Conservation (phyloP, 108 stramenopile genomes). For the Discostella stelligeroides region DNA sequence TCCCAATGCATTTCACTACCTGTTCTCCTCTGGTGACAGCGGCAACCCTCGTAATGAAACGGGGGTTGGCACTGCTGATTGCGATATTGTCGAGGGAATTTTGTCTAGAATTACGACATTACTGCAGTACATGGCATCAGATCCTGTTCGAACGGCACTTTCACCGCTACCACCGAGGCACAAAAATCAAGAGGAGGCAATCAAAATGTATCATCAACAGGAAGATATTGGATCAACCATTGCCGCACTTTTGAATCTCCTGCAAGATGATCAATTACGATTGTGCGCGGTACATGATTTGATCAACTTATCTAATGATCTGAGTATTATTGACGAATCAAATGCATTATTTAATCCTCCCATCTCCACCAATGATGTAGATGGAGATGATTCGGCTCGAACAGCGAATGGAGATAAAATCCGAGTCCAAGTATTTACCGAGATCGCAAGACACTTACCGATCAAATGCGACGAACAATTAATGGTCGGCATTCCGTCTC, state of each 20-base stretch:
- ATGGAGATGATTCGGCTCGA: slow-evolving; percentile 1
- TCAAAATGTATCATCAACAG: slow-evolving; percentile 7
- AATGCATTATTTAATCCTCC: slow-evolving; percentile 33
- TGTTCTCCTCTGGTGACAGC: slow-evolving; percentile 5
- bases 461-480: not conserved
- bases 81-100: slow-evolving; percentile 23
- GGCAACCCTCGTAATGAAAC: not conserved
- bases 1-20: slow-evolving; percentile 58
- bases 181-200: slow-evolving; percentile 6
- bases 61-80: slow-evolving; percentile 1
- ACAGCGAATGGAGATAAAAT: slow-evolving; percentile 6
- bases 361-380: slow-evolving; percentile 1
- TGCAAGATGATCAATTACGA: slow-evolving; percentile 5
- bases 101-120: slow-evolving; percentile 23
- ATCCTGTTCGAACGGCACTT: slow-evolving; percentile 28
- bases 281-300: slow-evolving; percentile 35
- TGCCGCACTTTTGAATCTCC: slow-evolving; percentile 21
- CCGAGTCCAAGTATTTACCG: slow-evolving; percentile 30
- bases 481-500: slow-evolving; percentile 5
- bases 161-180: not conserved
- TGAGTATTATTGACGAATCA: slow-evolving; percentile 30
- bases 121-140: slow-evolving; percentile 20
- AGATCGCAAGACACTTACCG: not conserved
- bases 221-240: slow-evolving; percentile 40
- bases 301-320: slow-evolving; percentile 36